Percentiles rank a stretch among this genome's conserved stretches.
Conservation (phyloP, 2,329 filamentous ascomycete species). For the Ophiocordyceps camponoti-saundersi region DNA sequence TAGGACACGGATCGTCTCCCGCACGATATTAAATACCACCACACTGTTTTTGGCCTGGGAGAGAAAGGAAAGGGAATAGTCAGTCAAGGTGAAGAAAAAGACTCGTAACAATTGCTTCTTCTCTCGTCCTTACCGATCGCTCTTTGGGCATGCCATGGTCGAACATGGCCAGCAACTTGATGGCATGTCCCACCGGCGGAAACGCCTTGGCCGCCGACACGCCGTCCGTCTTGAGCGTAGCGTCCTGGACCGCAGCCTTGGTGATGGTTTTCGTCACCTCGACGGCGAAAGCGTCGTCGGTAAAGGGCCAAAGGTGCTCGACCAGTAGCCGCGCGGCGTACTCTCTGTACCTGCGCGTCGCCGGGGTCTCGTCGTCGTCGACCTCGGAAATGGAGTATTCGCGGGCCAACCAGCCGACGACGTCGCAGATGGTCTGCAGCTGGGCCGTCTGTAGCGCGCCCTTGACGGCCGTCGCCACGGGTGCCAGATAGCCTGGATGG, state of each 20-base stretch:
- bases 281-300: conserved; percentile 34
- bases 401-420: conserved; percentile 39
- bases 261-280: conserved; percentile 38
- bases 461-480: conserved; percentile 32
- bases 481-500: conserved; percentile 35
- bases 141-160: conserved; percentile 49
- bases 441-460: conserved; percentile 27
- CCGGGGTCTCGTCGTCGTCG: conserved; percentile 39
- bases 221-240: conserved; percentile 30
- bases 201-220: conserved; percentile 39
- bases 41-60: conserved; percentile 27
- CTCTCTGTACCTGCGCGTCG: conserved; percentile 32
- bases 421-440: conserved; percentile 32
- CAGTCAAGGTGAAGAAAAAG: neutral
- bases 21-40: conserved; percentile 56
- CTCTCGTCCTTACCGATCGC: conserved; percentile 33
- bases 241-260: conserved; percentile 26
- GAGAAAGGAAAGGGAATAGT: neutral
- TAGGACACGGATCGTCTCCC: conserved; percentile 74
- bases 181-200: conserved; percentile 37
- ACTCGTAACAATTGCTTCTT: neutral
- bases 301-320: conserved; percentile 40
- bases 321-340: conserved; percentile 37
- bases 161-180: conserved; percentile 43
- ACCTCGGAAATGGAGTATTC: conserved; percentile 39